phyloP scores from a whole-genome alignment of 2,329 filamentous ascomycete genomes.

The Alternaria consortialis region DNA sequence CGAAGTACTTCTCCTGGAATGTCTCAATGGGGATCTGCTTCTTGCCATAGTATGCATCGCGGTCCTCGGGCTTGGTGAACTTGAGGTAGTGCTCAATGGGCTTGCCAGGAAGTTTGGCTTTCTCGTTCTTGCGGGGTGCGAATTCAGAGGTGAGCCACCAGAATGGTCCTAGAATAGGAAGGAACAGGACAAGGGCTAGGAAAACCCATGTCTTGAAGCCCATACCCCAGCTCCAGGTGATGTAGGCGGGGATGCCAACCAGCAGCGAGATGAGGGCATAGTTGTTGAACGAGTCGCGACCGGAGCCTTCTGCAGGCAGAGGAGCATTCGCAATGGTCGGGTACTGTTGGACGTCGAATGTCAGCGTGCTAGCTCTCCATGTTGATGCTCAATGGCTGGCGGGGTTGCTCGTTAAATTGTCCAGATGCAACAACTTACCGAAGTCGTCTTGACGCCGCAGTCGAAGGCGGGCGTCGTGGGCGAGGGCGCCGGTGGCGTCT shows the following conservation, averaged over 20 bases:
- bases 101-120: constrained; percentile 84
- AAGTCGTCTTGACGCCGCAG: constrained; percentile 69
- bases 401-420: constrained; percentile 26
- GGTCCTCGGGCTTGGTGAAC: constrained; percentile 72
- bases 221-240: constrained; percentile 84
- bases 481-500: constrained; percentile 66
- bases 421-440: constrained; percentile 56
- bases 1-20: constrained; percentile 98
- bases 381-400: constrained; percentile 44
- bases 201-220: constrained; percentile 89
- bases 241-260: constrained; percentile 75
- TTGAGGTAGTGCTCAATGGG: constrained; percentile 90
- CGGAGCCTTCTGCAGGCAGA: constrained; percentile 86
- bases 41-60: constrained; percentile 75
- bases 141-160: constrained; percentile 83
- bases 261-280: constrained; percentile 75
- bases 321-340: constrained; percentile 93
- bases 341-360: constrained; percentile 64
- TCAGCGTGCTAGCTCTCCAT: constrained; percentile 34
- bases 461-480: constrained; percentile 62
- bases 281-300: constrained; percentile 89
- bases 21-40: constrained; percentile 90
- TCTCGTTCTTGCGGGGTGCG: constrained; percentile 91
- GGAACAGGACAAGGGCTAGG: constrained; percentile 78
- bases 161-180: constrained; percentile 82